Percentiles rank a stretch among this genome's conserved stretches.
phyloP scores from a whole-genome alignment of 805 yeast genomes.

The Lachancea thermotolerans region DNA sequence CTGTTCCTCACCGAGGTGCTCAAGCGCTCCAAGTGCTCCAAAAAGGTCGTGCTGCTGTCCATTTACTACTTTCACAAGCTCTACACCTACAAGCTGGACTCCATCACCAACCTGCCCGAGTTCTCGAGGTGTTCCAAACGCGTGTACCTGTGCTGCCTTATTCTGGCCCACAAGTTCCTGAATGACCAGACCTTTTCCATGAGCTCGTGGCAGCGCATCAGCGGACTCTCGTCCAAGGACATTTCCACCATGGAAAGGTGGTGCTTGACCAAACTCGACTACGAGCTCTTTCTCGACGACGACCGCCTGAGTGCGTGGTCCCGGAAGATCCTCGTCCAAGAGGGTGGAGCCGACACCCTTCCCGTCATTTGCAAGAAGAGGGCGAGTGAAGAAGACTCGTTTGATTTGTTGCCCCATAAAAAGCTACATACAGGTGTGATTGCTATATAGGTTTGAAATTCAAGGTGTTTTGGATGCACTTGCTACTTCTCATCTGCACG shows the following conservation, averaged over 20 bases:
- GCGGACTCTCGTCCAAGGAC: constrained; percentile 17
- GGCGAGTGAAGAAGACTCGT: neutral
- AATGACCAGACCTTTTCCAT: constrained; percentile 25
- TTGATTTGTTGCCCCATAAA: neutral
- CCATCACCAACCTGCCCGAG: constrained; percentile 15
- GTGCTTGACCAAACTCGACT: constrained; percentile 20
- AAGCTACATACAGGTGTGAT: neutral
- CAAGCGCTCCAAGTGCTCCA: constrained; percentile 22
- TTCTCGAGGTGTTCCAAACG: constrained; percentile 24
- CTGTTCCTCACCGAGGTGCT: constrained; percentile 19
- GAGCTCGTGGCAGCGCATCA: constrained; percentile 23
- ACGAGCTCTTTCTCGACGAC: constrained; percentile 6
- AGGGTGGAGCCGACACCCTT: neutral
- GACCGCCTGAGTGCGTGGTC: neutral
- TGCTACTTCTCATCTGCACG: too few species aligned
- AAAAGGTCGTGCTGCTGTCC: constrained; percentile 14
- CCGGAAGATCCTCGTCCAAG: neutral
- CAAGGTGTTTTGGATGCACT: too few species aligned
- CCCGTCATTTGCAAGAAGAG: constrained; percentile 1
- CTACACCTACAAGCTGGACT: constrained; percentile 8
- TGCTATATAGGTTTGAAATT: neutral
- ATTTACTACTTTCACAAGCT: constrained; percentile 16
- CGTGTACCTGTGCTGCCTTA: constrained; percentile 19
- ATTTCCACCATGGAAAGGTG: constrained; percentile 24
- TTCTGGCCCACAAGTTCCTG: constrained; percentile 22